Evolutionary conservation across 805 yeast species (phyloP).

Genomic region (Limtongia smithiae): DNA sequence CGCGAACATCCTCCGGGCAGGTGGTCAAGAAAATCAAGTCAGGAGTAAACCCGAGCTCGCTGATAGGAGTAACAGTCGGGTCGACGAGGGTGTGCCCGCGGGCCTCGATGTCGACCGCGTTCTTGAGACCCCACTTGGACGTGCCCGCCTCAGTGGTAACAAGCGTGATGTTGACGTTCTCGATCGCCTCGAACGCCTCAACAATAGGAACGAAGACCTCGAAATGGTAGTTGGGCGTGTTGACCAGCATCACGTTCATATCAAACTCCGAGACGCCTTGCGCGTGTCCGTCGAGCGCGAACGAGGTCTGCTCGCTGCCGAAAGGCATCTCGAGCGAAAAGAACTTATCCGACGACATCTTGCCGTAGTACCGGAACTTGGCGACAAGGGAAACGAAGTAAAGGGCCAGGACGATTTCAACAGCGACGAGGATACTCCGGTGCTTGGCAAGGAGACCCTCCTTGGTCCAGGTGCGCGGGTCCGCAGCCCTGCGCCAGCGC

Average conservation of each 20-base stretch:
- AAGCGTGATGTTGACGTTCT: slow-evolving; percentile 6
- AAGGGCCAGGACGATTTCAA: slow-evolving; percentile 9
- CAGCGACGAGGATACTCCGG: slow-evolving; percentile 2
- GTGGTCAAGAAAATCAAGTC: slow-evolving; percentile 23
- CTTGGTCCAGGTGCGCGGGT: too few species aligned
- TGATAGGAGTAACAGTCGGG: too few species aligned
- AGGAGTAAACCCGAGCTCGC: slow-evolving; percentile 13
- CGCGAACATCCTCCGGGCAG: slow-evolving; percentile 25
- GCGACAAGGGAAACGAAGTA: slow-evolving; percentile 12
- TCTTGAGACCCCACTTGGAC: slow-evolving; percentile 23
- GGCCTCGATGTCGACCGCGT: slow-evolving; percentile 21
- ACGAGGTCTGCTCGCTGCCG: too few species aligned
- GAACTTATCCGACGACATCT: slow-evolving; percentile 5
- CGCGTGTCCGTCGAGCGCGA: not conserved
- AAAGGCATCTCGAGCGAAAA: slow-evolving; percentile 10
- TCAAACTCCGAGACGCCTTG: not conserved
- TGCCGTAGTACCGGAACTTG: slow-evolving; percentile 15
- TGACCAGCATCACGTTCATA: slow-evolving; percentile 10
- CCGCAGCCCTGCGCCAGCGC: too few species aligned
- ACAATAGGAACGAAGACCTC: slow-evolving; percentile 12
- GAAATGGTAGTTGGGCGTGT: slow-evolving; percentile 17
- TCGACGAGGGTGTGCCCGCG: slow-evolving; percentile 8
- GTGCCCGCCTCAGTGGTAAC: slow-evolving; percentile 20
- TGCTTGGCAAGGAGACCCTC: too few species aligned
- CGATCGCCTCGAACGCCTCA: slow-evolving; percentile 1